A percentile compares a stretch with the other conserved stretches of the same genome.
These are phyloP conservation scores for Euptelea pleiosperma DNA, from an alignment of 164 flowering plant genomes.

Conservation along the genomic window DNA sequence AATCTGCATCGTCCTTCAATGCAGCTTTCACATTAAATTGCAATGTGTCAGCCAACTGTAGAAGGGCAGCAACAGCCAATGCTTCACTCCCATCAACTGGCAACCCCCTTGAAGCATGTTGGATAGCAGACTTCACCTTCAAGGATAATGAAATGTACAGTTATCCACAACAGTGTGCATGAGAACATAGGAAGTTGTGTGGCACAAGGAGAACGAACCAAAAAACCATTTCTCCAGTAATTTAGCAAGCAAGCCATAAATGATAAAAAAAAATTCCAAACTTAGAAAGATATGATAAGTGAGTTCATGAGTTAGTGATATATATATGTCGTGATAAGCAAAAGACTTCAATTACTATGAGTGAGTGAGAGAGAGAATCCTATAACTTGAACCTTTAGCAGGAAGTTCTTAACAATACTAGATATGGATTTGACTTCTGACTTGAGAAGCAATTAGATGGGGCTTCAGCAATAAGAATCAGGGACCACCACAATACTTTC, in stretches of 20 bases:
- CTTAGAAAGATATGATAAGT: too few species aligned
- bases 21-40: slow-evolving; percentile 61
- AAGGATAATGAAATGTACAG: slow-evolving; percentile 8
- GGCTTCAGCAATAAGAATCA: neutral
- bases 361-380: too few species aligned
- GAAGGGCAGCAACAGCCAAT: slow-evolving; percentile 50
- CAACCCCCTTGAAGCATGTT: slow-evolving; percentile 47
- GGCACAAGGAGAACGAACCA: neutral
- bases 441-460: too few species aligned
- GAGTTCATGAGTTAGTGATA: too few species aligned
- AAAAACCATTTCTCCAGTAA: neutral
- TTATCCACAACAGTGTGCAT: slow-evolving; percentile 1
- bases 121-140: slow-evolving; percentile 74
- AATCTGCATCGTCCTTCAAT: slow-evolving; percentile 66
- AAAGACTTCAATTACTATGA: too few species aligned
- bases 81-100: slow-evolving; percentile 67
- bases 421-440: neutral
- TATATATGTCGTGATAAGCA: too few species aligned
- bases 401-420: neutral
- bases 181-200: neutral
- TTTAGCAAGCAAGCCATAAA: neutral
- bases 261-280: too few species aligned
- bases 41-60: slow-evolving; percentile 51
- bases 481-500: neutral
- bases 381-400: too few species aligned